phyloP scores from a whole-genome alignment of 2,329 filamentous ascomycete species.

The Neoarthrinium moseri region DNA sequence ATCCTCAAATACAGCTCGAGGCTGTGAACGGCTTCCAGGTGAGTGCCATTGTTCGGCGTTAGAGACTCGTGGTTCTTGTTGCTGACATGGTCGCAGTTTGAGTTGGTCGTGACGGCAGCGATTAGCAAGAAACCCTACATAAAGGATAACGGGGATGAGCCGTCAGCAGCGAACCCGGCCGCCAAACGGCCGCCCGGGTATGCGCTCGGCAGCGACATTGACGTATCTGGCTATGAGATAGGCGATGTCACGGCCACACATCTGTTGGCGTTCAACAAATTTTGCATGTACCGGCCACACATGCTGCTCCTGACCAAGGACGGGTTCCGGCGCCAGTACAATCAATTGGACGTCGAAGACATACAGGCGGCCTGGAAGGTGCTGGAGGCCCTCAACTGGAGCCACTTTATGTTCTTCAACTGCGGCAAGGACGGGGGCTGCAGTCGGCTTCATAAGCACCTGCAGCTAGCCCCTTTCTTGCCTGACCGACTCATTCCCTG shows the following conservation, averaged over 20 bases:
- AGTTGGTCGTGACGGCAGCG: constrained; percentile 12
- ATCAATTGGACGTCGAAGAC: constrained; percentile 37
- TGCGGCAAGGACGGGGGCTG: constrained; percentile 42
- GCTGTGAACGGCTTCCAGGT: constrained; percentile 12
- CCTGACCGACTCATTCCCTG: constrained; percentile 25
- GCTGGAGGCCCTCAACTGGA: constrained; percentile 23
- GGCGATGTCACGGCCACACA: constrained; percentile 38
- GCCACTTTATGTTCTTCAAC: constrained; percentile 44
- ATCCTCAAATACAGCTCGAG: constrained; percentile 13
- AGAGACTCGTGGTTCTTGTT: background rate
- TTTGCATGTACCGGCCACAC: constrained; percentile 46
- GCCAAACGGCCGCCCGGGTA: constrained; percentile 10
- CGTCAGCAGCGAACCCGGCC: background rate
- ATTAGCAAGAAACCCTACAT: constrained; percentile 14
- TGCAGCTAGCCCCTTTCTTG: constrained; percentile 39
- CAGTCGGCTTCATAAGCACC: constrained; percentile 47
- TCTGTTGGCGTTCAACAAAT: constrained; percentile 46
- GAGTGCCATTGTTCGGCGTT: background rate
- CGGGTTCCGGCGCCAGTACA: constrained; percentile 43
- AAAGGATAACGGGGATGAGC: constrained; percentile 16
- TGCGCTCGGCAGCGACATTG: constrained; percentile 38
- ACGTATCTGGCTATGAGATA: constrained; percentile 39
- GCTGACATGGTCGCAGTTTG: constrained; percentile 12
- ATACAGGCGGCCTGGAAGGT: constrained; percentile 34
- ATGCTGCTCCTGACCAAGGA: constrained; percentile 45